A percentile compares a stretch with the other conserved stretches of the same genome.
Conservation (phyloP, 2,329 filamentous ascomycete species). For the Monilinia fructigena region DNA sequence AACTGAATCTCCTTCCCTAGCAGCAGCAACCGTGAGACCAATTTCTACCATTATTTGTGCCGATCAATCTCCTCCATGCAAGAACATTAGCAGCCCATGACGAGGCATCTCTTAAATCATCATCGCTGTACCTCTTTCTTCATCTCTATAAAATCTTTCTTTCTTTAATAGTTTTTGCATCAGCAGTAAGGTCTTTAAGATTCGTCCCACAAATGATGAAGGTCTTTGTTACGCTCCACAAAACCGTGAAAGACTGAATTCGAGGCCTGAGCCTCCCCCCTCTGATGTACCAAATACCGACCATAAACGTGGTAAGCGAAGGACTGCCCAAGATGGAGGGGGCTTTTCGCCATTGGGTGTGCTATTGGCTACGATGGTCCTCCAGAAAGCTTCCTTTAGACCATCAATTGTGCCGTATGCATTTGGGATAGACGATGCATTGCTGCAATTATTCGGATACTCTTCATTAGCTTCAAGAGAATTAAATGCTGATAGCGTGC, state of each 20-base stretch:
- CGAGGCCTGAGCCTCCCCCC: conserved; percentile 5
- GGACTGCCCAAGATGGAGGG: conserved; percentile 17
- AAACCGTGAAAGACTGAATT: conserved; percentile 12
- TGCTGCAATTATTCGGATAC: not conserved
- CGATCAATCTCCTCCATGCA: conserved; percentile 20
- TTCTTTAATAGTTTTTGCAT: conserved; percentile 15
- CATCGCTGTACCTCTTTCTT: conserved; percentile 1
- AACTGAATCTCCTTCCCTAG: conserved; percentile 13
- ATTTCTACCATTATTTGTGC: conserved; percentile 3
- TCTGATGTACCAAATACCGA: conserved; percentile 1
- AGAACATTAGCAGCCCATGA: conserved; percentile 20
- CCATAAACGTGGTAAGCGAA: conserved; percentile 13
- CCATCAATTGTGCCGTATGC: conserved; percentile 2
- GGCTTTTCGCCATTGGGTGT: conserved; percentile 7
- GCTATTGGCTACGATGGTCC: conserved; percentile 13
- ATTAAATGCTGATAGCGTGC: conserved; percentile 17
- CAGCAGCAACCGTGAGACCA: conserved; percentile 10
- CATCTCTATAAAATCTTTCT: not conserved
- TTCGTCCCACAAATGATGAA: conserved; percentile 10
- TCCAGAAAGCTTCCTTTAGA: conserved; percentile 21
- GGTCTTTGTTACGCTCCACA: conserved; percentile 3
- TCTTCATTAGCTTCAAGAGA: not conserved
- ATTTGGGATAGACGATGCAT: conserved; percentile 2
- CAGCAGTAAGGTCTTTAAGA: conserved; percentile 4
- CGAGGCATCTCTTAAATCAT: conserved; percentile 16